Percentiles rank a stretch among this genome's conserved stretches.
Evolutionary conservation across 2,329 filamentous ascomycete species (phyloP).

Genomic region (Bertia moriformis): DNA sequence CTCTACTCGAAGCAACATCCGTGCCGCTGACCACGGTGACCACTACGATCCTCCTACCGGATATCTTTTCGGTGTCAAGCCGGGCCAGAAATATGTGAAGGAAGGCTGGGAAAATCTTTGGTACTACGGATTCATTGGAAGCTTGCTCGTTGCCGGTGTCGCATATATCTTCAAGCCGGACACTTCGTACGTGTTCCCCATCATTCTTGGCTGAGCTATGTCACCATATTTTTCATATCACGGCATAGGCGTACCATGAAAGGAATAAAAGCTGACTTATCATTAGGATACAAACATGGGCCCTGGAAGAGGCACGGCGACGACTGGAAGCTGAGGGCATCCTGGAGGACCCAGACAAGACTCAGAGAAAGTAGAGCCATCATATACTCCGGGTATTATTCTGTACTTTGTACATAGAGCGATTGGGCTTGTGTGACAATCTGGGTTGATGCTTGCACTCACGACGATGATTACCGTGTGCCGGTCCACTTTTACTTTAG

Average conservation of each 20-base stretch:
- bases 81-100: slow-evolving; percentile 52
- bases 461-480: too few relatives aligned
- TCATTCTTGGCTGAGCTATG: too few relatives aligned
- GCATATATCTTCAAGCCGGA: slow-evolving; percentile 60
- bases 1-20: background rate
- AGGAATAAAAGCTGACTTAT: background rate
- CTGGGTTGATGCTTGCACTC: background rate
- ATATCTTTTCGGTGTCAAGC: slow-evolving; percentile 52
- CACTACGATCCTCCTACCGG: slow-evolving; percentile 53
- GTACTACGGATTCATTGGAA: slow-evolving; percentile 49
- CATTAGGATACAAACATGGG: slow-evolving; percentile 58
- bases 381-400: background rate
- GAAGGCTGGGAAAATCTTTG: slow-evolving; percentile 56
- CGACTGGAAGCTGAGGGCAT: slow-evolving; percentile 56
- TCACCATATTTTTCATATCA: too few relatives aligned
- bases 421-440: background rate
- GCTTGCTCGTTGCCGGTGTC: slow-evolving; percentile 37
- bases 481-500: too few relatives aligned
- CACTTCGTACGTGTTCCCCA: slow-evolving; percentile 45
- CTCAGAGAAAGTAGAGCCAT: background rate
- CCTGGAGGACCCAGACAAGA: slow-evolving; percentile 34
- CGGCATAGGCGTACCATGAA: too few relatives aligned
- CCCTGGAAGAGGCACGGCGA: slow-evolving; percentile 53
- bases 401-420: slow-evolving; percentile 1
- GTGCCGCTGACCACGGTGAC: slow-evolving; percentile 26